Percentiles rank a stretch among this genome's conserved stretches.
These are phyloP conservation scores for Pyrus hybrid DNA, from an alignment of 331 rosid genomes.

Conservation along the genomic window DNA sequence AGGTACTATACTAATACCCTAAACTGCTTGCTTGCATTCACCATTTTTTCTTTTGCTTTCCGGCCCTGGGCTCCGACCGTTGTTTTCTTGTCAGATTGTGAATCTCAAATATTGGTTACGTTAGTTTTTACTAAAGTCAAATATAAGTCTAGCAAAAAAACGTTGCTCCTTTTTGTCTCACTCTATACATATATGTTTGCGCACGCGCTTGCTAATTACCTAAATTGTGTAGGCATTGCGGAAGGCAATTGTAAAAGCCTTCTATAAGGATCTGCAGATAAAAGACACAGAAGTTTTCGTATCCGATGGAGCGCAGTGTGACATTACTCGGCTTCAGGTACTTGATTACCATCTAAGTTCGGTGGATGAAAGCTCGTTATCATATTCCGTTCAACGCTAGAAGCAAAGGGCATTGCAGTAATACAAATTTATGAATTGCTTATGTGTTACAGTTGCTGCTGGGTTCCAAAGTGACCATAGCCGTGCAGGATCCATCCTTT, in stretches of 20 bases:
- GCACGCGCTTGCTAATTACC: too few species aligned
- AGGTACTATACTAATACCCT: constrained; percentile 24
- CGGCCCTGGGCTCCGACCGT: too few species aligned
- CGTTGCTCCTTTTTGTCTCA: background rate
- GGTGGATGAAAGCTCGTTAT: background rate
- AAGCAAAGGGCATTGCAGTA: too few species aligned
- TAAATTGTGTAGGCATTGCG: constrained; percentile 34
- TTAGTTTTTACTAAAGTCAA: background rate
- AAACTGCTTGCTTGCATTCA: background rate
- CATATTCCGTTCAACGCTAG: background rate
- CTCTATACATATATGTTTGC: background rate
- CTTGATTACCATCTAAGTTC: background rate
- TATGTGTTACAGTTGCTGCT: constrained; percentile 31
- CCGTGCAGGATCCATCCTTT: constrained; percentile 66
- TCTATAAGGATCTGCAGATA: constrained; percentile 40
- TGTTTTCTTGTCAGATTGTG: background rate
- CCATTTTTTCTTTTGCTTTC: background rate
- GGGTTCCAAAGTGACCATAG: constrained; percentile 49
- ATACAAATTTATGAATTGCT: background rate
- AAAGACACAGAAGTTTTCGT: constrained; percentile 54
- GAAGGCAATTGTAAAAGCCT: constrained; percentile 42
- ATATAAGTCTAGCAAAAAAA: background rate
- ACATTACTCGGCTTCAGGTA: constrained; percentile 76
- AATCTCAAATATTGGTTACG: background rate
- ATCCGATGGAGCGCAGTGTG: constrained; percentile 75